Evolutionary conservation across 495 filamentous ascomycete species (phyloP), one percentile per base, ranked within the genome.

Genomic region (Letharia columbiana): DNA sequence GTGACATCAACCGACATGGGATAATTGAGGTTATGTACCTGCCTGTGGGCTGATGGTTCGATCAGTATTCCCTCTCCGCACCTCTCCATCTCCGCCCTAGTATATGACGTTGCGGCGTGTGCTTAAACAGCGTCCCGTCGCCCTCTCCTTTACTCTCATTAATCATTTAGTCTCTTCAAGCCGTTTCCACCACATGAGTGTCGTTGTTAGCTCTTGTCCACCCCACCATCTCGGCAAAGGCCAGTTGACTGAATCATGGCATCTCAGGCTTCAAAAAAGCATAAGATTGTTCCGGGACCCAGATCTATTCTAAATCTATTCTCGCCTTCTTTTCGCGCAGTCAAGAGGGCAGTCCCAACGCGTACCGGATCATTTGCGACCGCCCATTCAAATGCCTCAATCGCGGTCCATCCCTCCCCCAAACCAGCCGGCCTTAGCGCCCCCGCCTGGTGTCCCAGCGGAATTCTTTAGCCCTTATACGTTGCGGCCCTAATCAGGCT

Each of bases 381-480:
- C 18, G 17, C 4, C 44, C 18, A n/a, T 20, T 20, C 17, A 18
- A n/a, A 47, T 47, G 44, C 1, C 44, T 47, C 44, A 47, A 47
- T 47, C 44, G 20, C 5, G 15, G 5, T 3, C 7, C 20, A 12
- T 50, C n/a, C 9, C 47, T 28, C 47, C n/a, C 8, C 28, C n/a
- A 54, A 33, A 54, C 6, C 28, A 15, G 50, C 50, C 28, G 28
- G 50, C 50, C 12, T 54, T 54, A 15, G n/a, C 4, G 50, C 70
- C 72, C 15, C 72, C 70, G n/a, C 63, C 58, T 4, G 71, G 71
- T 12, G 61, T 69, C 8, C 63, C 65, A 35, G 64, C 72, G 12
- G 62, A 68, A 28, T 64, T 71, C 40, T 41, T 58, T 8, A 60
- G 69, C 50, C 60, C 72, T 9, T 69, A 61, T 44, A 58, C 65